Base-by-base conservation (phyloP, 768 basidiomycete genomes). In the Auricularia sp. region DNA sequence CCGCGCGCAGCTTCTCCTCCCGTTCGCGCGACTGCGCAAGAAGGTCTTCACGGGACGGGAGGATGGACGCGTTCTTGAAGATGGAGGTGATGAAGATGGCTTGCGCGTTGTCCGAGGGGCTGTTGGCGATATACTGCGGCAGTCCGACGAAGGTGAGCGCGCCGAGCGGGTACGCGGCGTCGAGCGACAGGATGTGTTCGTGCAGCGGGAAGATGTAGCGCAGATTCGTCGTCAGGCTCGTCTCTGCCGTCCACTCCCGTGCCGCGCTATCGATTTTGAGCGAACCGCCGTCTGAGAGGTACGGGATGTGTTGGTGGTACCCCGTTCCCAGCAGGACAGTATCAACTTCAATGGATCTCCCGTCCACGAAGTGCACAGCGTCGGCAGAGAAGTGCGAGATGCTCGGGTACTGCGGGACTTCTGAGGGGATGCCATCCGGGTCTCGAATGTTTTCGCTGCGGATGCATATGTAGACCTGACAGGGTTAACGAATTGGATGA, bases 141-240 rank as follows among this genome's bases (percentile, higher is more conserved):
- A 85, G 75, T 1, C 84, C 83, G 65, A 85, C 74, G 70, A 86
- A 84, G 3, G 82, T 76, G 24, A 85, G 78, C n/a, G 83, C 82
- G 44, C 78, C 83, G 2, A 77, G 71, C 1, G 84, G 84, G 63
- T 82, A 74, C 7, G 72, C 69, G 4, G 78, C 69, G n/a, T 78
- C 77, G 54, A 85, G 73, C 18, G 81, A 81, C 66, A 87, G 78
- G 34, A 85, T 79, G 71, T 84, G 81, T 33, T 74, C 71, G 69
- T 83, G 77, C 3, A 86, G 71, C 1, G 85, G 84, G 70, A 82
- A 83, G 54, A 86, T 78, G 69, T 85, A 84, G 0, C 76, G 77
- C 18, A 77, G 70, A 72, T 86, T 87, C 37, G 77, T 81, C 14
- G 78, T 76, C 33, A 85, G 76, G 66, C 21, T 11, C 29, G 63